Conservation (phyloP, 768 basidiomycete genomes). For the Chiua virens region DNA sequence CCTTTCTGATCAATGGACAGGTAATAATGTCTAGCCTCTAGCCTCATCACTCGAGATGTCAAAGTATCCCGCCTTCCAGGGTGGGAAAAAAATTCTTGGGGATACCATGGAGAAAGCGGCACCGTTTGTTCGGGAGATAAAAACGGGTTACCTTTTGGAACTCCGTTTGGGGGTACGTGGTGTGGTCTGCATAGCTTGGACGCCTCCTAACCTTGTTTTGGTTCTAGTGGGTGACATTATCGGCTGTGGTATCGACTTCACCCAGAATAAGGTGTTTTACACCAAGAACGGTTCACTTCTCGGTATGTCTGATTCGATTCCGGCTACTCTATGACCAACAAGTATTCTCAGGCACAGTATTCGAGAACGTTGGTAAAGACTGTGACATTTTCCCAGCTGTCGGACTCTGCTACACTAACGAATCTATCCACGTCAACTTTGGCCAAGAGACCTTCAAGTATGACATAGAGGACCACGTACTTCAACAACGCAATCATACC, state of each 20-base stretch:
- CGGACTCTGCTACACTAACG: slow-evolving; percentile 78
- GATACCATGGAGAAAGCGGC: slow-evolving; percentile 92
- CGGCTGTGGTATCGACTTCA: slow-evolving; percentile 93
- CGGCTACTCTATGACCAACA: slow-evolving; percentile 9
- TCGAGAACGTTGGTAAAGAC: slow-evolving; percentile 68
- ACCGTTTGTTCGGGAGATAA: slow-evolving; percentile 72
- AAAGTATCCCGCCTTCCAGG: slow-evolving; percentile 78
- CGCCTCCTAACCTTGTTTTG: slow-evolving; percentile 3
- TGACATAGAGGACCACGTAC: slow-evolving; percentile 87
- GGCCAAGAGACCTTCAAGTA: slow-evolving; percentile 83
- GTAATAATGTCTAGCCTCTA: slow-evolving; percentile 30
- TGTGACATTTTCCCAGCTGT: slow-evolving; percentile 81
- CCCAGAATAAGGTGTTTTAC: slow-evolving; percentile 76
- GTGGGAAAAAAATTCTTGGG: slow-evolving; percentile 86
- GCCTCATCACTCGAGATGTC: slow-evolving; percentile 66
- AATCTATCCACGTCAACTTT: slow-evolving; percentile 85
- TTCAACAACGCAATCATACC: slow-evolving; percentile 60
- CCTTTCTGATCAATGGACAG: background rate
- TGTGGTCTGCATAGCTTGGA: background rate
- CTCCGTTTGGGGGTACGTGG: slow-evolving; percentile 70
- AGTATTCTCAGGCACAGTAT: slow-evolving; percentile 53
- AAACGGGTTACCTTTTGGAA: slow-evolving; percentile 71
- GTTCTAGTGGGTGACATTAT: slow-evolving; percentile 77
- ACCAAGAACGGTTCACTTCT: slow-evolving; percentile 83
- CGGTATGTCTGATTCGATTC: slow-evolving; percentile 38